A percentile compares a stretch with the other conserved stretches of the same genome.
phyloP scores from a whole-genome alignment of 23 red algal genomes.

The Cyanidioschyzon merolae region DNA sequence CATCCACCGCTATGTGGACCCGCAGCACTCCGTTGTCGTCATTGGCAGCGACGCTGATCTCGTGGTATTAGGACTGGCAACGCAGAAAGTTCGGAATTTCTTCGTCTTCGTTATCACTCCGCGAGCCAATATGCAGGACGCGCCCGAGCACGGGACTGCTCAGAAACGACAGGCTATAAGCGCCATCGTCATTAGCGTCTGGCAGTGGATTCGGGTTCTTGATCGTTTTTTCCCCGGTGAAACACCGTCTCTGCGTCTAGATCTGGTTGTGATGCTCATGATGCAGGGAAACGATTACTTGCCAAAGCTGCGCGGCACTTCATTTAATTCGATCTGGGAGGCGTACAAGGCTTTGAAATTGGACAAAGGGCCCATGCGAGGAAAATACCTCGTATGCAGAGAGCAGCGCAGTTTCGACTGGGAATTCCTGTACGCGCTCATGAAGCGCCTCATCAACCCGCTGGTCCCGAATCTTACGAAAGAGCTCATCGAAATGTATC shows the following conservation, averaged over 20 bases:
- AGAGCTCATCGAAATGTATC: background rate
- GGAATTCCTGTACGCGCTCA: constrained; percentile 43
- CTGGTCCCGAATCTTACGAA: background rate
- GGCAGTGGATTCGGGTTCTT: constrained; percentile 12
- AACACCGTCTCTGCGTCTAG: constrained; percentile 32
- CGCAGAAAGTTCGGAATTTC: constrained; percentile 46
- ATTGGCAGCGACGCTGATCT: constrained; percentile 78
- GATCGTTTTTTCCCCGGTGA: constrained; percentile 58
- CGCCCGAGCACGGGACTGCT: background rate
- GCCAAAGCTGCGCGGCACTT: constrained; percentile 55
- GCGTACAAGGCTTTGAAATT: constrained; percentile 22
- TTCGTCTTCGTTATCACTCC: constrained; percentile 39
- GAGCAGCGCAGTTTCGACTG: constrained; percentile 45
- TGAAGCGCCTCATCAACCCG: constrained; percentile 13
- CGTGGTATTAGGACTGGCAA: constrained; percentile 50
- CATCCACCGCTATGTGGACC: constrained; percentile 20
- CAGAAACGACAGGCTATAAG: background rate
- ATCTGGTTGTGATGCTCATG: constrained; percentile 44
- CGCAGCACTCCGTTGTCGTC: constrained; percentile 46
- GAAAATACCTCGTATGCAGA: constrained; percentile 37
- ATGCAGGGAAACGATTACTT: constrained; percentile 74
- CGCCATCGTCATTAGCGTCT: background rate
- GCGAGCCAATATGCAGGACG: background rate
- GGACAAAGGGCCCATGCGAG: constrained; percentile 16
- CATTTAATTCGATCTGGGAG: constrained; percentile 28